These are phyloP conservation scores for Epichloe baconii DNA, from an alignment of 2,329 filamentous ascomycete genomes.

Conservation along the genomic window DNA sequence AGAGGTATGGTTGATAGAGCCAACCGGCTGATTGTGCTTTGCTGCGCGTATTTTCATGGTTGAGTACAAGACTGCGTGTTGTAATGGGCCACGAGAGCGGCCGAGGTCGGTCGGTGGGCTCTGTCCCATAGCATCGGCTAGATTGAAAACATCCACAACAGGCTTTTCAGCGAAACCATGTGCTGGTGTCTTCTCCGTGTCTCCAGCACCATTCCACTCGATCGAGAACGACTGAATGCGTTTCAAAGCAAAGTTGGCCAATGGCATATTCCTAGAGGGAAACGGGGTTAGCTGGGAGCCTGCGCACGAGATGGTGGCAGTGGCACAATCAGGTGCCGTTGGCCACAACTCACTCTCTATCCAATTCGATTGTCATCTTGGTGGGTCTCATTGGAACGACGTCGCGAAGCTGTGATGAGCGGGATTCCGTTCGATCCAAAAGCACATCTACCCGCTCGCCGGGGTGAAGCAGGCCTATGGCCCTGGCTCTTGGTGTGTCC, in stretches of 20 bases:
- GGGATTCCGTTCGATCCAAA: background rate
- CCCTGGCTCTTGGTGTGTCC: slow-evolving; percentile 5
- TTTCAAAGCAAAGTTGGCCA: slow-evolving; percentile 11
- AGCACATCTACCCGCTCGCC: slow-evolving; percentile 12
- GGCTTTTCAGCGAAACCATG: background rate
- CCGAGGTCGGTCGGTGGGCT: background rate
- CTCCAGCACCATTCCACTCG: background rate
- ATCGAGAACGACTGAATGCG: slow-evolving; percentile 10
- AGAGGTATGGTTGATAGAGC: slow-evolving; percentile 11
- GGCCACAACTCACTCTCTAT: slow-evolving; percentile 7
- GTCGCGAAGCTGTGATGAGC: too few species aligned
- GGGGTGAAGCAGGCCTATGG: slow-evolving; percentile 11
- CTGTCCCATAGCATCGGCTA: slow-evolving; percentile 2
- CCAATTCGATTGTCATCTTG: slow-evolving; percentile 6
- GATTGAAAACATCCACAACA: background rate
- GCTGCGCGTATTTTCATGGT: slow-evolving; percentile 10
- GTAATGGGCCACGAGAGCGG: background rate
- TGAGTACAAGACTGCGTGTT: slow-evolving; percentile 10
- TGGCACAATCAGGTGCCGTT: background rate
- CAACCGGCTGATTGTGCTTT: slow-evolving; percentile 11
- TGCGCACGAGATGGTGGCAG: background rate
- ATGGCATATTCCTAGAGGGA: slow-evolving; percentile 9
- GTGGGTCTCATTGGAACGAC: background rate
- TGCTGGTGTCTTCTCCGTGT: background rate
- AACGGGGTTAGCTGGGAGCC: background rate